A percentile compares a stretch with the other conserved stretches of the same genome.
These are phyloP conservation scores for Beauveria scarabaeidicola DNA, from an alignment of 2,329 filamentous ascomycete species.

Conservation along the genomic window DNA sequence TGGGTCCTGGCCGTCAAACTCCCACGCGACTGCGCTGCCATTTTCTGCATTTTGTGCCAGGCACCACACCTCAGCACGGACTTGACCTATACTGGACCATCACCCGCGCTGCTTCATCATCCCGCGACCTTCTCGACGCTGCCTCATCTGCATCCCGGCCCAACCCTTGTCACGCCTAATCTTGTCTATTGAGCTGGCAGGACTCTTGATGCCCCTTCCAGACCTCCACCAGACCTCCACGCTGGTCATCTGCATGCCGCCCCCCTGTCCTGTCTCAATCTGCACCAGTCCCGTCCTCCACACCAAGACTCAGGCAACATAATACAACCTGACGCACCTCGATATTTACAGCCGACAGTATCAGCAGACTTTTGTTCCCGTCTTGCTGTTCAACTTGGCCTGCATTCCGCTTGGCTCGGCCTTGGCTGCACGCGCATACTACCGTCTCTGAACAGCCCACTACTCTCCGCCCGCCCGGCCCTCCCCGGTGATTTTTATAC, in stretches of 20 bases:
- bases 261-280: neutral
- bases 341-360: neutral
- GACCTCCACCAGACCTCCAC: too few species aligned
- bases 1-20: neutral
- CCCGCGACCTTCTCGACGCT: neutral
- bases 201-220: neutral
- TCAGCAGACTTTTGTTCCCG: neutral
- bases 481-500: neutral
- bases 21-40: neutral
- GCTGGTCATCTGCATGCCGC: slow-evolving; percentile 4
- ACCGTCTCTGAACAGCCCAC: neutral
- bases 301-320: neutral
- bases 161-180: neutral
- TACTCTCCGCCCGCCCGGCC: neutral
- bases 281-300: neutral
- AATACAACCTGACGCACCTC: neutral
- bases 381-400: neutral
- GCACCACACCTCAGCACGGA: neutral
- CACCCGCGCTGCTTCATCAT: neutral
- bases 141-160: neutral
- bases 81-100: neutral
- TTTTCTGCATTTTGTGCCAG: neutral
- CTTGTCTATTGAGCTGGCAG: neutral
- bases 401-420: neutral
- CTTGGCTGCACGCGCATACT: neutral